phyloP scores from a whole-genome alignment of 345 rosid species.

The Arabidopsis arenosa region DNA sequence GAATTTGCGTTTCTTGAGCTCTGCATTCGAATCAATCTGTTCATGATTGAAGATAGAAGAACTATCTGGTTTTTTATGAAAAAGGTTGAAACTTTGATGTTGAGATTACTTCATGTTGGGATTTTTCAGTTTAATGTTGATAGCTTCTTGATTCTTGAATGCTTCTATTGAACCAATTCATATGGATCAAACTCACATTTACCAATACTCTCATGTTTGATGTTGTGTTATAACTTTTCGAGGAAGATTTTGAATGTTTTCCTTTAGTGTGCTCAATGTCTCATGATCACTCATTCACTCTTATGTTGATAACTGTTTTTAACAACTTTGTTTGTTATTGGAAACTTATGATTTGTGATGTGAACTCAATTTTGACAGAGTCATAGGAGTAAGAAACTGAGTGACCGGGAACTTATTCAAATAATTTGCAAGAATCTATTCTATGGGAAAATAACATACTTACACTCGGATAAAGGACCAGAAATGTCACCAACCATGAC shows the following conservation, averaged over 20 bases:
- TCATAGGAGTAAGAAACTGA: slow-evolving; percentile 63
- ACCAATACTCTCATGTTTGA: neutral
- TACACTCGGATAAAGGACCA: slow-evolving; percentile 69
- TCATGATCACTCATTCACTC: too few relatives aligned
- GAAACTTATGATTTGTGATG: slow-evolving; percentile 13
- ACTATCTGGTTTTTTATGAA: neutral
- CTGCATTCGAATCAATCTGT: slow-evolving; percentile 24
- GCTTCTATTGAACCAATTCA: slow-evolving; percentile 4
- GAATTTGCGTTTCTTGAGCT: neutral
- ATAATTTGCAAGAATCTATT: slow-evolving; percentile 68
- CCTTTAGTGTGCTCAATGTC: too few relatives aligned
- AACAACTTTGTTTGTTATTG: neutral
- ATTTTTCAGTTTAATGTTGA: neutral
- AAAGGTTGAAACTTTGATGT: slow-evolving; percentile 5
- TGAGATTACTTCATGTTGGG: neutral
- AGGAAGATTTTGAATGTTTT: neutral
- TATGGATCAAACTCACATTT: slow-evolving; percentile 9
- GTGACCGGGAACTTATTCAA: slow-evolving; percentile 54
- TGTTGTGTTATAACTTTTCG: neutral
- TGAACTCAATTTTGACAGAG: slow-evolving; percentile 51
- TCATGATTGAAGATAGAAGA: neutral
- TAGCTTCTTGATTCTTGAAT: slow-evolving; percentile 22
- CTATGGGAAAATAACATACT: slow-evolving; percentile 75
- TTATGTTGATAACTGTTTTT: neutral
- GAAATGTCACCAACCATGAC: slow-evolving; percentile 75